These are phyloP conservation scores for Chrysosphaeria jannelii DNA, from an alignment of 2,329 filamentous ascomycete genomes.

Conservation along the genomic window DNA sequence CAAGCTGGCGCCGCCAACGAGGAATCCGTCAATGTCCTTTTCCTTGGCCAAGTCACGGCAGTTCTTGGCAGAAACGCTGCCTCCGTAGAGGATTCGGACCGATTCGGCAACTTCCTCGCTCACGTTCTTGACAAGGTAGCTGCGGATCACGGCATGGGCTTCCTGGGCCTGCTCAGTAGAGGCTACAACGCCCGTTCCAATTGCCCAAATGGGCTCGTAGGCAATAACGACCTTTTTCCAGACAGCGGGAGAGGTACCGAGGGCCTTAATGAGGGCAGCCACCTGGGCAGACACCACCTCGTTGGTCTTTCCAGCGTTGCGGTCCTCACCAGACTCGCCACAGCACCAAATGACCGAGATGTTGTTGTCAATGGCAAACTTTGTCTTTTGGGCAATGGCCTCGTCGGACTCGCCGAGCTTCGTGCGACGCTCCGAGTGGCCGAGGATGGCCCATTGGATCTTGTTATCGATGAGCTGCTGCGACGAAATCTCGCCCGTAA, in stretches of 20 bases:
- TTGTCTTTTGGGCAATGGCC: conserved; percentile 79
- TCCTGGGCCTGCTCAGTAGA: conserved; percentile 76
- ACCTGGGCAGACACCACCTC: conserved; percentile 67
- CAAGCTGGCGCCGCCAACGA: conserved; percentile 83
- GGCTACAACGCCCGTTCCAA: conserved; percentile 80
- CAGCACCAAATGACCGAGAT: conserved; percentile 88
- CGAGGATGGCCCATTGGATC: conserved; percentile 73
- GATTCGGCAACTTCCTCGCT: conserved; percentile 45
- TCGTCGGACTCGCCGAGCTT: conserved; percentile 66
- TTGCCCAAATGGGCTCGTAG: conserved; percentile 97
- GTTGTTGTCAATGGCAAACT: conserved; percentile 65
- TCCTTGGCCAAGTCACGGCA: conserved; percentile 76
- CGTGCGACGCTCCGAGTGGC: conserved; percentile 83
- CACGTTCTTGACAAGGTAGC: conserved; percentile 61
- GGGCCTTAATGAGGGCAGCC: conserved; percentile 39
- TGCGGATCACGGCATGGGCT: conserved; percentile 71
- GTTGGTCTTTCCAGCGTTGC: conserved; percentile 62
- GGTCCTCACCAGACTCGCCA: conserved; percentile 81
- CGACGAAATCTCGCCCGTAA: conserved; percentile 87
- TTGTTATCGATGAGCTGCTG: conserved; percentile 68
- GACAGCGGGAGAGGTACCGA: conserved; percentile 23
- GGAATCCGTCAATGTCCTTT: conserved; percentile 88
- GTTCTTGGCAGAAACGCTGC: conserved; percentile 96
- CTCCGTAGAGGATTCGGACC: conserved; percentile 87
- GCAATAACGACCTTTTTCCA: conserved; percentile 90